Base-by-base conservation (phyloP, 495 filamentous ascomycete genomes). In the Penicillium canariense region DNA sequence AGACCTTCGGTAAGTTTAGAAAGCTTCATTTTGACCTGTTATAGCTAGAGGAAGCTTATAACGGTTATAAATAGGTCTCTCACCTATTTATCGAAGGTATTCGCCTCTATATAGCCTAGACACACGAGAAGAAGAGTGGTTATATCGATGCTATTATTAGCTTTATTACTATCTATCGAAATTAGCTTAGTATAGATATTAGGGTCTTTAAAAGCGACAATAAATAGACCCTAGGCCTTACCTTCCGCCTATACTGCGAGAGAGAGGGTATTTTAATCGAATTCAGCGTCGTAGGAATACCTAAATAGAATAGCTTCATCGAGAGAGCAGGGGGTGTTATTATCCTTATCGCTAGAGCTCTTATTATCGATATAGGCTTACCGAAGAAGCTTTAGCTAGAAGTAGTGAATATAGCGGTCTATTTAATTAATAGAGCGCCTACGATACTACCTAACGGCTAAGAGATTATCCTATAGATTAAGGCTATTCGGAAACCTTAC, bases 31-130 rank as follows among this genome's bases (percentile, higher is more conserved):
- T 47, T 20, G 54, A 56, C 31, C 30, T 56, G 1, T 32, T 56
- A 11, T 11, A 51, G 22, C 27, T 56, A 8, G 30, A 15, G 7
- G 23, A 30, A 35, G 38, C 27, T 1, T 51, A 36, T 7, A 52
- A 56, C 17, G n/a, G 31, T 2, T 9, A 50, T 28, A 9, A 27
- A 10, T 57, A 34, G 40, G 31, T 57, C n/a, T 15, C 54, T 0
- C 36, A 57, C 15, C 50, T 58, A 20, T 56, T 51, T 15, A 6
- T 56, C 12, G 54, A 58, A n/a, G 55, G 48, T 9, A 58, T 58
- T 3, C 42, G 49, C 1, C 45, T 48, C 14, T 44, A 58, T n/a
- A 28, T 31, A 6, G n/a, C 26, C 2, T 2, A 23, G 20, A 44
- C 49, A 3, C 44, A 52, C 20, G 3, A 6, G 22, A 26, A 25